Evolutionary conservation across 768 basidiomycete genomes (phyloP).

Genomic region (Dioszegia hungarica): DNA sequence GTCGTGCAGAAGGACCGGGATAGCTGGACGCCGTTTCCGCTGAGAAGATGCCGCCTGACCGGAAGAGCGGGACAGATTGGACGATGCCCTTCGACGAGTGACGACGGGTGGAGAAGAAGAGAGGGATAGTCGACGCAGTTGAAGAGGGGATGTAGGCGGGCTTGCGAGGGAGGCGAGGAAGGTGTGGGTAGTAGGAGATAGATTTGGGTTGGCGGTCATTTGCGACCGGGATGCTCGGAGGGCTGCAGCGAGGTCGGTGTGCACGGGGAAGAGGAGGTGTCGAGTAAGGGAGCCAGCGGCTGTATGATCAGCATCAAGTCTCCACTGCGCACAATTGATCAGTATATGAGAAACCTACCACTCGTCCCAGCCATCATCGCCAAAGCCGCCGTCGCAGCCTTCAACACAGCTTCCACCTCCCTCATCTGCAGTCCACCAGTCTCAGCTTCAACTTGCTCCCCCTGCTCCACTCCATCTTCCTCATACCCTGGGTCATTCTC

Average conservation of each 20-base stretch:
- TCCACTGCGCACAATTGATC: not conserved
- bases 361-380: slow-evolving; percentile 47
- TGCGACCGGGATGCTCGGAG: slow-evolving; percentile 7
- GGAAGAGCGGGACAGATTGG: not conserved
- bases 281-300: slow-evolving; percentile 42
- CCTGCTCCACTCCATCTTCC: slow-evolving; percentile 7
- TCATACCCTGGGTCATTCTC: slow-evolving; percentile 24
- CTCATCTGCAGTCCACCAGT: slow-evolving; percentile 6
- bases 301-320: not conserved
- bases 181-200: slow-evolving; percentile 30
- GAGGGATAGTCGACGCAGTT: not conserved
- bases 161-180: slow-evolving; percentile 27
- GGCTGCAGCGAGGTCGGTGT: slow-evolving; percentile 19
- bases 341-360: slow-evolving; percentile 20
- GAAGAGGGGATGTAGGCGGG: slow-evolving; percentile 28
- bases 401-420: slow-evolving; percentile 35
- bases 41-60: not conserved
- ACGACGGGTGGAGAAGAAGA: not conserved
- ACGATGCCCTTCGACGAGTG: not conserved
- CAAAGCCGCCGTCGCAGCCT: slow-evolving; percentile 41
- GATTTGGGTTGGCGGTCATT: slow-evolving; percentile 14
- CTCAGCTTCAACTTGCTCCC: too few relatives aligned
- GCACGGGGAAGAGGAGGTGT: slow-evolving; percentile 40
- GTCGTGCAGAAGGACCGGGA: slow-evolving; percentile 43
- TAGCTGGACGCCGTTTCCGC: not conserved